Evolutionary conservation across 805 yeast species (phyloP).

Genomic region (Teunomyces panamensis): DNA sequence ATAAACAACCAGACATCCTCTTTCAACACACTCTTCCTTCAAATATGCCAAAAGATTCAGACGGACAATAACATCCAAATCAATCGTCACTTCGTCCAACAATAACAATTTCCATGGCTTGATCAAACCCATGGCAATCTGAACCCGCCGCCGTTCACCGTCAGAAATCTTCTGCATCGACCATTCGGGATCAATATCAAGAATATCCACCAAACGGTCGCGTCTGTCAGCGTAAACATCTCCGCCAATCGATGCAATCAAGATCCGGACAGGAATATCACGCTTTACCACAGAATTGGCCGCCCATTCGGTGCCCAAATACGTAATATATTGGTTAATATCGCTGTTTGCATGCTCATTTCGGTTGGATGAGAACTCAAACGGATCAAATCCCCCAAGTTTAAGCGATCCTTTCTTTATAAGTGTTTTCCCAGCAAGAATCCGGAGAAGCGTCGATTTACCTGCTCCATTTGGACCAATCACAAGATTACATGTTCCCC

Average conservation of each 20-base stretch:
- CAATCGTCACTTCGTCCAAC: constrained; percentile 97
- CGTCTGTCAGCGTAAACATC: constrained; percentile 66
- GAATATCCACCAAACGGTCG: constrained; percentile 66
- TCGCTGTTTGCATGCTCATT: constrained; percentile 42
- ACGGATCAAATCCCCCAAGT: constrained; percentile 88
- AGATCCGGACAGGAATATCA: constrained; percentile 81
- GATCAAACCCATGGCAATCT: constrained; percentile 86
- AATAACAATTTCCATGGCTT: constrained; percentile 86
- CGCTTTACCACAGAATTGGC: constrained; percentile 84
- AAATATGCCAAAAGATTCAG: constrained; percentile 69
- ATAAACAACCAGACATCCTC: constrained; percentile 79
- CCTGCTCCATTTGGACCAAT: constrained; percentile 98
- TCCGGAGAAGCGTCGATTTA: constrained; percentile 79
- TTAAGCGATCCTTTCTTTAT: constrained; percentile 66
- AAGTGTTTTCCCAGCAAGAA: constrained; percentile 88
- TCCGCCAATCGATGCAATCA: constrained; percentile 79
- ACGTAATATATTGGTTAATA: constrained; percentile 57
- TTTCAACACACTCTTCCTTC: constrained; percentile 62
- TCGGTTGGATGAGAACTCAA: constrained; percentile 53
- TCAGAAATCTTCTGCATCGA: constrained; percentile 89
- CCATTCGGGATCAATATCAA: constrained; percentile 89
- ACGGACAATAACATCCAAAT: constrained; percentile 89
- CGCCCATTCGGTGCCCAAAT: constrained; percentile 98
- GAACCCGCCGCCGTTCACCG: constrained; percentile 94
- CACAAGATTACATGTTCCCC: constrained; percentile 72